These are phyloP conservation scores for Pyrus hybrid DNA, from an alignment of 331 rosid species.

Conservation along the genomic window DNA sequence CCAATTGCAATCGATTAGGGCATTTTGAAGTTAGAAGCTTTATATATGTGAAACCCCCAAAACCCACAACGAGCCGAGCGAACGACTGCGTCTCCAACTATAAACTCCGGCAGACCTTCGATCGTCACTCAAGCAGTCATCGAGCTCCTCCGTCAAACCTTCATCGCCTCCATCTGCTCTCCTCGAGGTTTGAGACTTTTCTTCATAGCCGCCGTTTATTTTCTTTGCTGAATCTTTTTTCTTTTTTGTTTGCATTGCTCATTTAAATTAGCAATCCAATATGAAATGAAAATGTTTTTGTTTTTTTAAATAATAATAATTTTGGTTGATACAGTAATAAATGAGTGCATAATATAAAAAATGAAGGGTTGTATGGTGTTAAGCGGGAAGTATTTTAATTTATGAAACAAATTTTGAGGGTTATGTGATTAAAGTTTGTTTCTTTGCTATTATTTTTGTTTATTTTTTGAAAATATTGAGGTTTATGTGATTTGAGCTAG, in stretches of 20 bases:
- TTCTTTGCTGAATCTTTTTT: neutral
- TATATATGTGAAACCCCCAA: conserved; percentile 1
- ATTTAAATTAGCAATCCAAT: neutral
- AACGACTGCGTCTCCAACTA: neutral
- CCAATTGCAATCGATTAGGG: conserved; percentile 11
- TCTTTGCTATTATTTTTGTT: no score
- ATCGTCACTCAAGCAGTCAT: neutral
- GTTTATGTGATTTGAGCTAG: neutral
- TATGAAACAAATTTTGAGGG: neutral
- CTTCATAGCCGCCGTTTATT: neutral
- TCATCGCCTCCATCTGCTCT: neutral
- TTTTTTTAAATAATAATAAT: neutral
- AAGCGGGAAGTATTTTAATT: neutral
- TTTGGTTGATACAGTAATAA: neutral
- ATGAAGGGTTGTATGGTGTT: neutral
- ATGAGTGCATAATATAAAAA: neutral
- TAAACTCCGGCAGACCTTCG: neutral
- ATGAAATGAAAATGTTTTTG: neutral
- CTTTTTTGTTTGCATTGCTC: neutral
- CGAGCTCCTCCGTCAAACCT: neutral
- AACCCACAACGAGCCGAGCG: neutral
- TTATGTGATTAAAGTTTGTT: neutral
- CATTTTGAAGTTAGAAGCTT: neutral
- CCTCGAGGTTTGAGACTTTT: neutral
- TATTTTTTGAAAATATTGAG: neutral